A percentile compares a stretch with the other conserved stretches of the same genome.
phyloP scores from a whole-genome alignment of 345 rosid species.

The Erucastrum elatum region DNA sequence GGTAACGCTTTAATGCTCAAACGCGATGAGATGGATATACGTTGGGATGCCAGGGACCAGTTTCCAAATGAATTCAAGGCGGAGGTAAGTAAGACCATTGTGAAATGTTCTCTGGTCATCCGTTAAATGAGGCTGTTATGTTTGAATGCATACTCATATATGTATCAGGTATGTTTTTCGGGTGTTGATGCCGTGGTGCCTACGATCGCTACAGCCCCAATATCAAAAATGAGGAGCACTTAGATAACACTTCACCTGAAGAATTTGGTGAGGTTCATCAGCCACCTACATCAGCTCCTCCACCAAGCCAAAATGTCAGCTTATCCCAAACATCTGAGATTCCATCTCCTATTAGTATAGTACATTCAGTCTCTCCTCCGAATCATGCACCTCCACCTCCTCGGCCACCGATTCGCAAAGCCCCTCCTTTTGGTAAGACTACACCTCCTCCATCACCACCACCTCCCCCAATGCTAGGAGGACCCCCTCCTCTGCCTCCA shows the following conservation, averaged over 20 bases:
- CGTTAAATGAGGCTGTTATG: conserved; percentile 44
- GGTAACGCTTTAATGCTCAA: conserved; percentile 63
- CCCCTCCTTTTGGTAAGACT: too few relatives aligned
- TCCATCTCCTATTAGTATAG: not conserved
- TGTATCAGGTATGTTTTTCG: not conserved
- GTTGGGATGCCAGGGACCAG: conserved; percentile 86
- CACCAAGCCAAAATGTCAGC: conserved; percentile 5
- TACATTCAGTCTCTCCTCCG: conserved; percentile 44
- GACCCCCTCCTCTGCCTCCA: not conserved
- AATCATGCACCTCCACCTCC: not conserved
- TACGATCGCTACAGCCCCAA: too few relatives aligned
- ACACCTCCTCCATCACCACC: not conserved
- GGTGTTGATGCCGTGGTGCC: not conserved
- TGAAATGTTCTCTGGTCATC: conserved; percentile 27
- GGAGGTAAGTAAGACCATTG: conserved; percentile 58
- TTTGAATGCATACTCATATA: conserved; percentile 62
- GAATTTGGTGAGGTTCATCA: conserved; percentile 89
- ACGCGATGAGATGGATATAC: conserved; percentile 81
- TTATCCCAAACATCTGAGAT: not conserved
- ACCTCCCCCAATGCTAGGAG: not conserved
- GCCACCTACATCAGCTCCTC: conserved; percentile 30
- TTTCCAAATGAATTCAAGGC: conserved; percentile 71
- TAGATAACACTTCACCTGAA: conserved; percentile 73
- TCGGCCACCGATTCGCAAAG: conserved; percentile 28
- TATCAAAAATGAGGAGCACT: conserved; percentile 28